These are phyloP conservation scores for Trichoderma endophyticum DNA, from an alignment of 2,329 filamentous ascomycete species.

Conservation along the genomic window DNA sequence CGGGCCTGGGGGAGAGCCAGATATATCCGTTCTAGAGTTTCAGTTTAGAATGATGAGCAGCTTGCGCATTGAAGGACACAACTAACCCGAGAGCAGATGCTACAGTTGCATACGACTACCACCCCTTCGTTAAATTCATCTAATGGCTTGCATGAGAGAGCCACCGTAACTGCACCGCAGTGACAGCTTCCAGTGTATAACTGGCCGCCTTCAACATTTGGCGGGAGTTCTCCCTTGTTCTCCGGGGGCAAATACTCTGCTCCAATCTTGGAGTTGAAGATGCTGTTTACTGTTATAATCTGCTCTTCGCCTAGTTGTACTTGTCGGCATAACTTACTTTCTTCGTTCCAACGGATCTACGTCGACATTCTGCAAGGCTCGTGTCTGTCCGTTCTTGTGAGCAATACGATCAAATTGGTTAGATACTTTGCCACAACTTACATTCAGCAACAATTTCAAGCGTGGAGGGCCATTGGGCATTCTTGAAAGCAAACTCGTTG, in stretches of 20 bases:
- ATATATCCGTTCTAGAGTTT: conserved; percentile 38
- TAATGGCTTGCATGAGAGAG: conserved; percentile 42
- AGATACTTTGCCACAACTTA: neutral
- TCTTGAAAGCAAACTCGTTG: conserved; percentile 39
- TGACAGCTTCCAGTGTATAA: conserved; percentile 52
- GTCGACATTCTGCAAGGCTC: conserved; percentile 29
- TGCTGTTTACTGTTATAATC: neutral
- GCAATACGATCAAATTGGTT: neutral
- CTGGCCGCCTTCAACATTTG: conserved; percentile 34
- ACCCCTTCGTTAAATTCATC: conserved; percentile 33
- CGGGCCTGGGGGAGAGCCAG: conserved; percentile 43
- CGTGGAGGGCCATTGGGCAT: neutral
- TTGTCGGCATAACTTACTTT: conserved; percentile 40
- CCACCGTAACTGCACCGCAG: conserved; percentile 47
- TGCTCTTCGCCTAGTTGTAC: conserved; percentile 25
- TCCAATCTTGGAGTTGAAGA: neutral
- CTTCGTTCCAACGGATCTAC: conserved; percentile 37
- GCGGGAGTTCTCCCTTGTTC: conserved; percentile 42
- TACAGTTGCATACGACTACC: conserved; percentile 49
- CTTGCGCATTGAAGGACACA: neutral
- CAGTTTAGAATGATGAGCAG: neutral
- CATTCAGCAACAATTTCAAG: conserved; percentile 18
- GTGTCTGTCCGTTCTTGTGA: neutral
- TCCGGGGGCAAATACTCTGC: conserved; percentile 33
- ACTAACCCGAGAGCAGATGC: conserved; percentile 44